Percentiles rank a stretch among this genome's conserved stretches.
Conservation (phyloP, 2,329 filamentous ascomycete species). For the Ambrosiella xylebori region DNA sequence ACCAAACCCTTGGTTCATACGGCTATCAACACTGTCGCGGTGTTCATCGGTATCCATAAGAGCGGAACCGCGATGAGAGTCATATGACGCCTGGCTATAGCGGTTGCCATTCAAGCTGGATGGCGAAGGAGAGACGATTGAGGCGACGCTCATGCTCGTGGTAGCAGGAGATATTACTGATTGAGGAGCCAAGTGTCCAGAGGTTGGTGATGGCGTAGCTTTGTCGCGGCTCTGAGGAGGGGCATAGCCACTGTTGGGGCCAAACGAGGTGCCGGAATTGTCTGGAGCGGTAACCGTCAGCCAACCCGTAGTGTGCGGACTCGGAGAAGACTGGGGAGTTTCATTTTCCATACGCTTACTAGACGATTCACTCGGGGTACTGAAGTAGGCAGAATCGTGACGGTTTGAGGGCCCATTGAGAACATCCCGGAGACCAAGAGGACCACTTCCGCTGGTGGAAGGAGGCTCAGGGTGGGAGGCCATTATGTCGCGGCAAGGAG, state of each 20-base stretch:
- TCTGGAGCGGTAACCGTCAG: slow-evolving; percentile 19
- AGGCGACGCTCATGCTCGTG: slow-evolving; percentile 48
- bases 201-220: slow-evolving; percentile 30
- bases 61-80: slow-evolving; percentile 14
- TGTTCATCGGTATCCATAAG: slow-evolving; percentile 23
- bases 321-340: slow-evolving; percentile 13
- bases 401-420: slow-evolving; percentile 10
- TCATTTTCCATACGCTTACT: slow-evolving; percentile 14
- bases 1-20: slow-evolving; percentile 47
- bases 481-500: not conserved
- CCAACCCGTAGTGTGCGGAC: slow-evolving; percentile 8
- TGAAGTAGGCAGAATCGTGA: slow-evolving; percentile 13
- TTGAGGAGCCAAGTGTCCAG: slow-evolving; percentile 32
- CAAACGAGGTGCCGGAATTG: slow-evolving; percentile 26
- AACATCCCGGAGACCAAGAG: slow-evolving; percentile 11
- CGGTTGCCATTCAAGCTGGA: slow-evolving; percentile 27
- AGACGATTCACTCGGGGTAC: slow-evolving; percentile 13
- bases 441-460: slow-evolving; percentile 2
- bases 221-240: slow-evolving; percentile 29
- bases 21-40: slow-evolving; percentile 64
- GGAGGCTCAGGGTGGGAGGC: slow-evolving; percentile 2
- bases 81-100: slow-evolving; percentile 23
- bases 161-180: slow-evolving; percentile 36
- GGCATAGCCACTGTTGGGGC: slow-evolving; percentile 12
- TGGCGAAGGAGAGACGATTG: slow-evolving; percentile 43